phyloP scores from a whole-genome alignment of 1,284 basidiomycete species.

The Rhodotorula mucilaginosa region DNA sequence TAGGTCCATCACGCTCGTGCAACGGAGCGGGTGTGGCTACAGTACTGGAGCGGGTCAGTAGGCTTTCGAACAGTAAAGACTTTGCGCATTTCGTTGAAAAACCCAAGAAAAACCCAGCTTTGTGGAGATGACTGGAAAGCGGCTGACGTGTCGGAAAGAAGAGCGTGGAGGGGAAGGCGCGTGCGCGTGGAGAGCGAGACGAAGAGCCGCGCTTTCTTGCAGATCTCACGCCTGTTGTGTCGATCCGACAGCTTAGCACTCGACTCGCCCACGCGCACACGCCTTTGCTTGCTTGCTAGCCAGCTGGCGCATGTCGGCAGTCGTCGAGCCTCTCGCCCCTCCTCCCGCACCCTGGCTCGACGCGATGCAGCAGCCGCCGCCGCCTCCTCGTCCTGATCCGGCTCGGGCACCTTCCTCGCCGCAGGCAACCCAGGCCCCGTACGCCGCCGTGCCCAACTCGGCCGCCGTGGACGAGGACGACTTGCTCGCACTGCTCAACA shows the following conservation, averaged over 20 bases:
- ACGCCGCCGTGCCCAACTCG: too few relatives aligned
- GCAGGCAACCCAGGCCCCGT: not conserved
- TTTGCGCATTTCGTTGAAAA: too few relatives aligned
- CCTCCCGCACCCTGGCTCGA: not conserved
- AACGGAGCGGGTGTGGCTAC: too few relatives aligned
- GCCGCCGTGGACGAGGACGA: slow-evolving; percentile 22
- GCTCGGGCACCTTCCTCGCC: not conserved
- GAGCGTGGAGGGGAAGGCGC: too few relatives aligned
- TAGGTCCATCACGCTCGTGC: too few relatives aligned
- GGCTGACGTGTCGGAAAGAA: too few relatives aligned
- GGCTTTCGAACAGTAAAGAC: too few relatives aligned
- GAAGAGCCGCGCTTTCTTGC: not conserved
- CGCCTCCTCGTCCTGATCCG: not conserved
- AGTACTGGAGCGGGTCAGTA: too few relatives aligned
- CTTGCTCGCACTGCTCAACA: slow-evolving; percentile 13
- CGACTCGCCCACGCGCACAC: not conserved
- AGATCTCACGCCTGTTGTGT: not conserved
- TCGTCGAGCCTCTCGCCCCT: not conserved
- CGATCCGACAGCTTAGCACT: not conserved
- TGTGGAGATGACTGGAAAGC: too few relatives aligned
- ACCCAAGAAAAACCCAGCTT: too few relatives aligned
- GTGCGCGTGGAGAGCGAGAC: too few relatives aligned
- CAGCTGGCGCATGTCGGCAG: slow-evolving; percentile 6
- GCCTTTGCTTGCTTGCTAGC: too few relatives aligned
- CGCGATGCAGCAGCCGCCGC: not conserved